phyloP scores from a whole-genome alignment of 768 basidiomycete genomes.

The Pholiota molesta region DNA sequence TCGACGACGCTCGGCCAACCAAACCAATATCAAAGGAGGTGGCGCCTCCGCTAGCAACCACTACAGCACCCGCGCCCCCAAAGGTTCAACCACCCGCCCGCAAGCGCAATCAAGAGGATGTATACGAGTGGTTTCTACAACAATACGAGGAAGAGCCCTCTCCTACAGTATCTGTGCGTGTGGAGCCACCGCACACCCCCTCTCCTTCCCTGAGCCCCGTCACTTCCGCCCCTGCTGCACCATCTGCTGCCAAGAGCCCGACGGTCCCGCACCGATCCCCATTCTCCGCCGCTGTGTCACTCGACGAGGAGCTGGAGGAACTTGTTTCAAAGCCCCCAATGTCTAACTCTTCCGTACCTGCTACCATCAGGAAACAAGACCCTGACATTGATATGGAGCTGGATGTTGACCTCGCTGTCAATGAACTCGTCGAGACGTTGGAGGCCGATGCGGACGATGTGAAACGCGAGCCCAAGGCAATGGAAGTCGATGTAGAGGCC shows the following conservation, averaged over 20 bases:
- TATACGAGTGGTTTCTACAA: slow-evolving; percentile 64
- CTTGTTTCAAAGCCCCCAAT: slow-evolving; percentile 32
- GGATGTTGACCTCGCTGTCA: slow-evolving; percentile 46
- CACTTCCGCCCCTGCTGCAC: slow-evolving; percentile 19
- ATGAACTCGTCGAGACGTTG: slow-evolving; percentile 47
- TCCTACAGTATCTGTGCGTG: slow-evolving; percentile 29
- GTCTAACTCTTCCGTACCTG: slow-evolving; percentile 15
- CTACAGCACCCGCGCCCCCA: slow-evolving; percentile 9
- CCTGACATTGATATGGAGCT: slow-evolving; percentile 43
- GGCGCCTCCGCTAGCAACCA: slow-evolving; percentile 12
- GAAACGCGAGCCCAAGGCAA: background rate
- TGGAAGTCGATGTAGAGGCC: background rate
- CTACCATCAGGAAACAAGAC: slow-evolving; percentile 34
- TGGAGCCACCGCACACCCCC: slow-evolving; percentile 31
- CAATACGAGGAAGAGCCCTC: slow-evolving; percentile 47
- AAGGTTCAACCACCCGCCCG: slow-evolving; percentile 3
- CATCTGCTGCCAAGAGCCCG: slow-evolving; percentile 17
- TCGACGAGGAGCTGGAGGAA: slow-evolving; percentile 51
- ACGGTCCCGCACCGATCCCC: slow-evolving; percentile 21
- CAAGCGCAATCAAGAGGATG: slow-evolving; percentile 45
- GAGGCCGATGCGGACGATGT: slow-evolving; percentile 9
- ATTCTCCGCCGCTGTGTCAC: slow-evolving; percentile 33
- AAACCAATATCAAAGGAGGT: slow-evolving; percentile 13
- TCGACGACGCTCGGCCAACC: slow-evolving; percentile 22
- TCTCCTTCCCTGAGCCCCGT: slow-evolving; percentile 30